phyloP scores from a whole-genome alignment of 2,329 filamentous ascomycete genomes.

The Fusarium coicis region DNA sequence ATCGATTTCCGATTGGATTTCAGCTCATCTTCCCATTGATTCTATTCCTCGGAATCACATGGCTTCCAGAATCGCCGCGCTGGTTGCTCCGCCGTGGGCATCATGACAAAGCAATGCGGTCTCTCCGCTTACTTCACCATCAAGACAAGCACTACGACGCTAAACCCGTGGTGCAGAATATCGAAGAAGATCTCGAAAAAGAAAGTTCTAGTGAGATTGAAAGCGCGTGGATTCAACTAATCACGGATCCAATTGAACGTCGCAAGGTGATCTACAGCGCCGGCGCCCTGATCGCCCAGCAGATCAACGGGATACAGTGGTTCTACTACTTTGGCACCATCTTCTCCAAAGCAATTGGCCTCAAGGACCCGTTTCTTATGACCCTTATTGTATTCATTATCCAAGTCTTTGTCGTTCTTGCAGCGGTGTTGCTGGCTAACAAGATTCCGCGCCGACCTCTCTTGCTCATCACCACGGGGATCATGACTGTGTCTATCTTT shows the following conservation, averaged over 20 bases:
- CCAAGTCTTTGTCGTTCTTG: conserved; percentile 54
- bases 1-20: conserved; percentile 48
- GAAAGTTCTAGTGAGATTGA: conserved; percentile 44
- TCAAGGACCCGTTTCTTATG: conserved; percentile 55
- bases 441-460: conserved; percentile 52
- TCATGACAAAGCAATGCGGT: conserved; percentile 51
- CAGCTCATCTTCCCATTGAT: conserved; percentile 44
- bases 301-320: conserved; percentile 61
- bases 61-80: conserved; percentile 45
- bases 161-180: conserved; percentile 51
- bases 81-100: conserved; percentile 53
- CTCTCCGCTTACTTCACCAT: conserved; percentile 56
- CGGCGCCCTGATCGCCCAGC: conserved; percentile 58
- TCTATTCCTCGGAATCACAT: conserved; percentile 35
- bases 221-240: conserved; percentile 53
- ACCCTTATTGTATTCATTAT: conserved; percentile 55
- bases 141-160: conserved; percentile 53
- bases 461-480: conserved; percentile 51
- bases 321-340: conserved; percentile 58
- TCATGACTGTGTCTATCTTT: conserved; percentile 55
- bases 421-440: conserved; percentile 54
- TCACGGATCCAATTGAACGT: conserved; percentile 57
- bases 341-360: conserved; percentile 55
- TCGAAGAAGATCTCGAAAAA: conserved; percentile 56
- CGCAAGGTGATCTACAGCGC: conserved; percentile 58